Conservation (phyloP, 1,284 basidiomycete genomes). For the Malassezia japonica region DNA sequence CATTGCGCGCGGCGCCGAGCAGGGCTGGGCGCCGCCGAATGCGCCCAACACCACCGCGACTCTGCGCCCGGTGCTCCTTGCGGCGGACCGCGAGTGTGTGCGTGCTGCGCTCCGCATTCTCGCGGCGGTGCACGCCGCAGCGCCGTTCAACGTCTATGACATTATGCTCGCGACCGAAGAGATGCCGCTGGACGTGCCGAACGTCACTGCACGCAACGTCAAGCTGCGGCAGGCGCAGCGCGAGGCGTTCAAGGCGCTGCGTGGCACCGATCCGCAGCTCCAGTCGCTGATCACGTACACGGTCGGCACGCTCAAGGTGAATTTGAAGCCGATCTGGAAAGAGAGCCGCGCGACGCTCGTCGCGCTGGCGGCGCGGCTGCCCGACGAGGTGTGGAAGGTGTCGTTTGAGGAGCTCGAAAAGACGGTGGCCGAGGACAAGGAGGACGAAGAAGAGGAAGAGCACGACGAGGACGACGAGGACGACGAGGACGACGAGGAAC, state of each 20-base stretch:
- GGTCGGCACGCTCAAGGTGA: conserved; percentile 41
- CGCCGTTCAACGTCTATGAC: conserved; percentile 6
- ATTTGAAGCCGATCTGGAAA: conserved; percentile 41
- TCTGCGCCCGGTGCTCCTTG: conserved; percentile 22
- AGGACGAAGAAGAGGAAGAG: neutral
- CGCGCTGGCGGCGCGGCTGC: conserved; percentile 22
- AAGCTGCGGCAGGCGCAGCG: conserved; percentile 35
- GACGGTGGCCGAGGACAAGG: neutral
- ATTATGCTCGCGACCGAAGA: conserved; percentile 33
- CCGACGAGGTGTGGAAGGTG: conserved; percentile 21
- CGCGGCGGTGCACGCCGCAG: neutral
- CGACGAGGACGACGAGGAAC: conserved; percentile 13
- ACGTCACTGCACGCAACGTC: conserved; percentile 40
- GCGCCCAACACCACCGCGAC: neutral
- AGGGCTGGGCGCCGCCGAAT: neutral
- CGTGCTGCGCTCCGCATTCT: conserved; percentile 28
- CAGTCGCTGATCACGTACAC: conserved; percentile 24
- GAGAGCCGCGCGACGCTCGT: conserved; percentile 34
- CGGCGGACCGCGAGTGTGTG: conserved; percentile 27
- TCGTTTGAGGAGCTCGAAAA: conserved; percentile 21
- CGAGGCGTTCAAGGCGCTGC: conserved; percentile 10
- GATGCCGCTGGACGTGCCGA: conserved; percentile 26
- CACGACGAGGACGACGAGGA: neutral
- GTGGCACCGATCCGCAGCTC: conserved; percentile 2
- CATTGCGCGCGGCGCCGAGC: neutral